phyloP scores from a whole-genome alignment of 495 filamentous ascomycete genomes.

The Aspergillus carlsbadensis region DNA sequence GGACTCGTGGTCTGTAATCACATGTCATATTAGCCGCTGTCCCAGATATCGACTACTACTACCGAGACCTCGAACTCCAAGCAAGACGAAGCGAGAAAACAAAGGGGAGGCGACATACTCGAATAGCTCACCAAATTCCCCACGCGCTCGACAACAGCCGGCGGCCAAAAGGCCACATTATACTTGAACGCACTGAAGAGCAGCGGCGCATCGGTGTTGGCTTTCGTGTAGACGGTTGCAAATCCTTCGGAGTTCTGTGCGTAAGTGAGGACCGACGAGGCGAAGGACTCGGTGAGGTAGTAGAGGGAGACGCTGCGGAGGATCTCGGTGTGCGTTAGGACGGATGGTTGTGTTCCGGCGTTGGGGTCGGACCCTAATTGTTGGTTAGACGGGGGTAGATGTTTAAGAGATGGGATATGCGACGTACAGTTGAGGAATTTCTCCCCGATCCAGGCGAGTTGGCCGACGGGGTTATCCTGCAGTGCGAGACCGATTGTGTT shows the following conservation, averaged over 20 bases:
- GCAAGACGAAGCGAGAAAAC: too few species aligned
- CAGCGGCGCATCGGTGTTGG: slow-evolving; percentile 11
- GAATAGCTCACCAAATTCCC: slow-evolving; percentile 27
- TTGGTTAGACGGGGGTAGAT: too few species aligned
- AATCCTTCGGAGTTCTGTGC: slow-evolving; percentile 20
- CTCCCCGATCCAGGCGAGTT: slow-evolving; percentile 37
- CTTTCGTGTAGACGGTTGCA: slow-evolving; percentile 17
- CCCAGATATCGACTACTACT: too few species aligned
- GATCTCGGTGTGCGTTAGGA: slow-evolving; percentile 13
- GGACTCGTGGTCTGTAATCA: too few species aligned
- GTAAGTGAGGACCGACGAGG: slow-evolving; percentile 14
- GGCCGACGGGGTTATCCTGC: slow-evolving; percentile 37
- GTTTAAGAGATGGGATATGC: too few species aligned
- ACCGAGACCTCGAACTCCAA: too few species aligned
- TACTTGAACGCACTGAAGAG: slow-evolving; percentile 14
- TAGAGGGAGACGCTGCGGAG: slow-evolving; percentile 31
- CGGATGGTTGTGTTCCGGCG: slow-evolving; percentile 16
- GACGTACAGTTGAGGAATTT: slow-evolving; percentile 22
- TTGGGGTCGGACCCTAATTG: slow-evolving; percentile 5
- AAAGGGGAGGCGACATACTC: slow-evolving; percentile 13
- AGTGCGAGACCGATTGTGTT: slow-evolving; percentile 36
- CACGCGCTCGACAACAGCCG: slow-evolving; percentile 10
- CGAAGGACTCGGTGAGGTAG: slow-evolving; percentile 24
- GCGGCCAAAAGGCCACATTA: background rate
- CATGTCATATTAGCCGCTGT: too few species aligned